Conservation (phyloP, 345 rosid genomes). For the Citrus medica region DNA sequence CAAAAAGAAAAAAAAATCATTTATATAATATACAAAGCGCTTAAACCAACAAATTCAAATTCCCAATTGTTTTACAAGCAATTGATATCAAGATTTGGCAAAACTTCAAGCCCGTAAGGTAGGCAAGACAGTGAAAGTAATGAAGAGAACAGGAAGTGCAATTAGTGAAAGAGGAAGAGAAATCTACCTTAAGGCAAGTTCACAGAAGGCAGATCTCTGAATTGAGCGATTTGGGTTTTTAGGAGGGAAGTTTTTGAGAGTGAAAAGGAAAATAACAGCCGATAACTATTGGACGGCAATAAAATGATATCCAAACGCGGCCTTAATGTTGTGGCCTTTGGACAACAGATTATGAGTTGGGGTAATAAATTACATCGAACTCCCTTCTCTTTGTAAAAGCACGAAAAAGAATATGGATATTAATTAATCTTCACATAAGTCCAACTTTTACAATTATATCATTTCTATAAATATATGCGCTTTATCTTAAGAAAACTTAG, state of each 20-base stretch:
- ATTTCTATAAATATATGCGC: too few relatives aligned
- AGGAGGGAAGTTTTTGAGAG: slow-evolving; percentile 14
- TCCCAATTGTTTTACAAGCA: not conserved
- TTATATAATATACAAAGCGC: not conserved
- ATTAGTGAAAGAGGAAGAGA: not conserved
- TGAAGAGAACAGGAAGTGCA: not conserved
- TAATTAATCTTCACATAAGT: too few relatives aligned
- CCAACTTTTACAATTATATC: not conserved
- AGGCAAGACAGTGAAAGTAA: not conserved
- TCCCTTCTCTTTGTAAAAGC: too few relatives aligned
- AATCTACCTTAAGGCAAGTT: not conserved
- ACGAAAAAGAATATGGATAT: rapidly evolving
- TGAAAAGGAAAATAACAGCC: not conserved
- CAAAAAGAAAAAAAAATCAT: too few relatives aligned
- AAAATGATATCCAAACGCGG: not conserved
- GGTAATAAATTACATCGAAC: too few relatives aligned
- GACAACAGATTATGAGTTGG: not conserved
- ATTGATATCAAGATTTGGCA: not conserved
- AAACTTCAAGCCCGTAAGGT: not conserved
- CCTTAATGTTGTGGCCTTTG: not conserved
- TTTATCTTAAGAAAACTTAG: too few relatives aligned
- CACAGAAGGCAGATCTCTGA: slow-evolving; percentile 8
- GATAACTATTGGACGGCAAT: not conserved
- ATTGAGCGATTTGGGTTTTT: not conserved
- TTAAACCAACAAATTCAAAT: not conserved